Percentiles rank a stretch among this genome's conserved stretches.
These are phyloP conservation scores for Phytopythium kandeliae DNA, from an alignment of 352 stramenopile species.

Conservation along the genomic window DNA sequence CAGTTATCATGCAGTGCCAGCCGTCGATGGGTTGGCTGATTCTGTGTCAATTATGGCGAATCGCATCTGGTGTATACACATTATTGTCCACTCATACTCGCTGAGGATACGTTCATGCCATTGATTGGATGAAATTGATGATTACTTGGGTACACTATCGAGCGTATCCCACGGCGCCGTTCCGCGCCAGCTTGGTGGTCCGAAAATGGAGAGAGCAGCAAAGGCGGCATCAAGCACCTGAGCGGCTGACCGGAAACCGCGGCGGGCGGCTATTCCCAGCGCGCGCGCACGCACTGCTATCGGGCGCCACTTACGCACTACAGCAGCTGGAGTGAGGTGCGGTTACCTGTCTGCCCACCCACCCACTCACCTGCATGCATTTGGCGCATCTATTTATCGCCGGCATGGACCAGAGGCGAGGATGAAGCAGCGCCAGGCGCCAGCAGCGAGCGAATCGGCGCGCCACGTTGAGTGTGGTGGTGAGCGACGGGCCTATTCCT, in stretches of 20 bases:
- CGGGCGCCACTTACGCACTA: too few relatives aligned
- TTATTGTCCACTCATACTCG: too few relatives aligned
- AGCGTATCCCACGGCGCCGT: too few relatives aligned
- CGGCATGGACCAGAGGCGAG: neutral
- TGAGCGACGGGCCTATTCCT: slow-evolving; percentile 16
- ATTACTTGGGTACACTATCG: too few relatives aligned
- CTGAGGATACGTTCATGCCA: too few relatives aligned
- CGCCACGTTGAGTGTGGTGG: slow-evolving; percentile 5
- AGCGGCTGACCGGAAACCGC: slow-evolving; percentile 1
- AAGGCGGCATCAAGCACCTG: neutral
- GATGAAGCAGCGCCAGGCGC: neutral
- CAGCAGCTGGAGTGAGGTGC: too few relatives aligned
- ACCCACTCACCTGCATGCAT: too few relatives aligned
- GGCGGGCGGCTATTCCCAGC: neutral
- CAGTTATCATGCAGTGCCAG: neutral
- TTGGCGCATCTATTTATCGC: neutral
- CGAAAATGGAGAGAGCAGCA: neutral
- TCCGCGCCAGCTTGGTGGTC: too few relatives aligned
- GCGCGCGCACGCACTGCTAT: too few relatives aligned
- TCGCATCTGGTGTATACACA: neutral
- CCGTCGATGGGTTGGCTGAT: neutral
- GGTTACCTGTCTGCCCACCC: neutral
- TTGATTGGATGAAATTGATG: too few relatives aligned
- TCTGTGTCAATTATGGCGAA: neutral
- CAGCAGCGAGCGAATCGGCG: slow-evolving; percentile 2